Conservation (phyloP, 2,329 filamentous ascomycete genomes). For the Orbilia ellipsospora region DNA sequence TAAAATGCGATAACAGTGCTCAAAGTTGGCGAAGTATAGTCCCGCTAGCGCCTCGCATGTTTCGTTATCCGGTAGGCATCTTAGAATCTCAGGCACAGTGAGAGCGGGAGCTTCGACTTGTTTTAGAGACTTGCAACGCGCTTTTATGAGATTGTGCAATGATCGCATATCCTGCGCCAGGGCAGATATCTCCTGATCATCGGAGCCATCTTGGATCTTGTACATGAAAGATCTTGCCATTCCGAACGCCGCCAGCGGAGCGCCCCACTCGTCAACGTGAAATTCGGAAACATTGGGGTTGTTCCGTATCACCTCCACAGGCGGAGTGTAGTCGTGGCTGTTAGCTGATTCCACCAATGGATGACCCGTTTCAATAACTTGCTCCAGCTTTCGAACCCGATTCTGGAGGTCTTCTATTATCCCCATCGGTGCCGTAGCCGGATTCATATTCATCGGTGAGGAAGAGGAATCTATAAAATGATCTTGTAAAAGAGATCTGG, state of each 20-base stretch:
- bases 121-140: not conserved
- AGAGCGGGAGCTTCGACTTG: not conserved
- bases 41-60: not conserved
- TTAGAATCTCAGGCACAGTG: not conserved
- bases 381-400: not conserved
- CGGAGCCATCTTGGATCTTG: constrained; percentile 1
- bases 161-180: not conserved
- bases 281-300: not conserved
- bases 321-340: not conserved
- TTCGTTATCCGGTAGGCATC: not conserved
- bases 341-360: not conserved
- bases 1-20: not conserved
- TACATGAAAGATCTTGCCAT: constrained; percentile 1
- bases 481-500: too few relatives aligned
- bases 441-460: not conserved
- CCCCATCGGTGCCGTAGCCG: not conserved
- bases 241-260: not conserved
- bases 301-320: not conserved
- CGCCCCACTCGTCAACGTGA: not conserved
- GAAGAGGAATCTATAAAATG: too few relatives aligned
- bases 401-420: constrained; percentile 3
- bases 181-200: not conserved
- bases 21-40: too few relatives aligned
- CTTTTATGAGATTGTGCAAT: not conserved
- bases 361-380: not conserved